phyloP scores from a whole-genome alignment of 768 basidiomycete species.

The Boletus edulis region DNA sequence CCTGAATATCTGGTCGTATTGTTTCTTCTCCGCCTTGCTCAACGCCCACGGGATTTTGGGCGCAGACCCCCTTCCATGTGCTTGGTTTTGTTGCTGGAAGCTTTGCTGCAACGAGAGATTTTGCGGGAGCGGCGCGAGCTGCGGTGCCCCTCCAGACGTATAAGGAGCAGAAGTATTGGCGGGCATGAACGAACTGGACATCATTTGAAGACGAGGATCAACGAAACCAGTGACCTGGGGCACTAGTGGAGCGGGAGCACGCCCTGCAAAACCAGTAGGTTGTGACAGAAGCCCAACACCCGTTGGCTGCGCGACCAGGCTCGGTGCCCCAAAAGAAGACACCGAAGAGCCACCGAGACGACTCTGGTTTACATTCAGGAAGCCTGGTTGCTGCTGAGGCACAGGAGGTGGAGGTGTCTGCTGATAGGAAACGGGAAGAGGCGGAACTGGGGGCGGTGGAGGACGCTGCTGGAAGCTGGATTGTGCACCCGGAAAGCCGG shows the following conservation, averaged over 20 bases:
- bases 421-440: conserved; percentile 61
- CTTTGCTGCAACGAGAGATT: conserved; percentile 72
- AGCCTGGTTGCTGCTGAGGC: conserved; percentile 43
- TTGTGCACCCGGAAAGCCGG: conserved; percentile 39
- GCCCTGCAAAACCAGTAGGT: conserved; percentile 49
- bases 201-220: conserved; percentile 83
- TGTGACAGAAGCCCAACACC: conserved; percentile 27
- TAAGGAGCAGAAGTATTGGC: conserved; percentile 60
- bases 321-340: conserved; percentile 9
- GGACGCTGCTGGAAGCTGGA: conserved; percentile 34
- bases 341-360: conserved; percentile 37
- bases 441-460: conserved; percentile 59
- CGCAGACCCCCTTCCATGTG: conserved; percentile 59
- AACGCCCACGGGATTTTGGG: conserved; percentile 85
- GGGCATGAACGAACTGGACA: conserved; percentile 93
- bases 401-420: conserved; percentile 36
- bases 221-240: conserved; percentile 79
- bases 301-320: conserved; percentile 21
- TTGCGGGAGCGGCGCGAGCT: conserved; percentile 56
- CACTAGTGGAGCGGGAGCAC: conserved; percentile 46
- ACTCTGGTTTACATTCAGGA: conserved; percentile 55
- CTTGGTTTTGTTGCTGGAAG: conserved; percentile 84
- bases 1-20: conserved; percentile 93
- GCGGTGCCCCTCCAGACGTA: conserved; percentile 57
- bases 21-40: conserved; percentile 89